Base-by-base conservation (phyloP, 768 basidiomycete species). In the Lactifluus subvellereus region DNA sequence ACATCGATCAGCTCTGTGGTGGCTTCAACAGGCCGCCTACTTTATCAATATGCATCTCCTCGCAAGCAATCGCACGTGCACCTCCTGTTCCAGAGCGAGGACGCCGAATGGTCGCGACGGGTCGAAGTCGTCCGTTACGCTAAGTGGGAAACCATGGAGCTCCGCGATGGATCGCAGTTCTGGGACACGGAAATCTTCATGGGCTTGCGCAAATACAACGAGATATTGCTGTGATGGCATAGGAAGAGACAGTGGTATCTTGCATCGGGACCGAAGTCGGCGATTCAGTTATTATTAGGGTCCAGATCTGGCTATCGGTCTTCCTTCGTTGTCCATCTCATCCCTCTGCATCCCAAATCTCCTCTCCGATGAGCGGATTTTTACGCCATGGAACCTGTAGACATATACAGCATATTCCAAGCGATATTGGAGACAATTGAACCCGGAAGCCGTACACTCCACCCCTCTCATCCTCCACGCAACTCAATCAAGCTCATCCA, bases 101-200 rank as follows among this genome's bases (percentile, higher is more conserved):
- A 90, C 74, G 82, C 92, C 86, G 73, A 88, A 93, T 2, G 92
- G 91, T 55, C 85, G 78, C 47, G 74, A 77, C 7, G 79, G 74
- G 73, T 87, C 84, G 61, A 75, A 72, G 66, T 80, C 79, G 55
- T 81, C 76, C 16, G 75, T 69, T 6, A 72, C 66, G 40, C 75
- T 68, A 47, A 91, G 74, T 0, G 77, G 68, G 72, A 97, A 89
- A 9, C 80, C 83, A 75, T 88, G 72, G 0, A 93, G 79, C 68
- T 94, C 84, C 2, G 91, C 82, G 43, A 94, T 73, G 4, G 93
- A 94, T 35, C 75, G 73, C 0, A 97, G 81, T 71, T 94, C 92
- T 38, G 94, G 93, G 13, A 95, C 72, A 30, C 94, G 80, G 71
- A 96, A 96, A 40, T 91, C 87, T 40, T 82, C 78, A 71, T 96